phyloP scores from a whole-genome alignment of 257 asterid species.

The Solanum corneliomulleri region DNA sequence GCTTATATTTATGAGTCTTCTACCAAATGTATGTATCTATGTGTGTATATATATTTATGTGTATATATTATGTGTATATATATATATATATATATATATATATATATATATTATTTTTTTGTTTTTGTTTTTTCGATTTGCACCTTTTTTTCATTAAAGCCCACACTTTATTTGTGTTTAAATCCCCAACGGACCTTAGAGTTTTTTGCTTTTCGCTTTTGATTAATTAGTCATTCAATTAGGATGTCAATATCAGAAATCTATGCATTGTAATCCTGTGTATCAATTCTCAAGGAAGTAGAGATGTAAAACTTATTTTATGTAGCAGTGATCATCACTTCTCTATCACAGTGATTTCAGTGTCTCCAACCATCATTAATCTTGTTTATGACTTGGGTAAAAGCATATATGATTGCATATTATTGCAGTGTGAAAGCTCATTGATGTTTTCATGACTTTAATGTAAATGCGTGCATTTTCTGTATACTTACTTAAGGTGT shows the following conservation, averaged over 20 bases:
- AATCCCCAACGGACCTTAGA: neutral
- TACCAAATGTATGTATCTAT: neutral
- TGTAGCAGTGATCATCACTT: neutral
- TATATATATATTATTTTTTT: too few relatives aligned
- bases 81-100: too few relatives aligned
- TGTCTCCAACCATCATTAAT: neutral
- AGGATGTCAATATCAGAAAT: neutral
- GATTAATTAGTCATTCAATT: neutral
- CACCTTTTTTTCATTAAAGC: too few relatives aligned
- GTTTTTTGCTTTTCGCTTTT: neutral
- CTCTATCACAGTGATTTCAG: neutral
- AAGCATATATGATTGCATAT: neutral
- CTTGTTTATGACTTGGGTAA: neutral
- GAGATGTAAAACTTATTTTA: neutral
- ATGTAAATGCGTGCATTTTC: neutral
- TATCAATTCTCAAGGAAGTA: neutral
- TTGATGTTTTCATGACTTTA: neutral
- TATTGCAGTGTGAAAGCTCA: neutral
- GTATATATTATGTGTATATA: too few relatives aligned
- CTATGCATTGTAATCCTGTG: neutral
- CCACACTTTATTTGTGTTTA: neutral
- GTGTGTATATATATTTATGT: too few relatives aligned
- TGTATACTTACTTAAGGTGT: neutral
- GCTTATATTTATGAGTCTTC: neutral
- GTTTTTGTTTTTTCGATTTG: neutral